These are phyloP conservation scores for Citrus unshiu DNA, from an alignment of 345 rosid species.

Conservation along the genomic window DNA sequence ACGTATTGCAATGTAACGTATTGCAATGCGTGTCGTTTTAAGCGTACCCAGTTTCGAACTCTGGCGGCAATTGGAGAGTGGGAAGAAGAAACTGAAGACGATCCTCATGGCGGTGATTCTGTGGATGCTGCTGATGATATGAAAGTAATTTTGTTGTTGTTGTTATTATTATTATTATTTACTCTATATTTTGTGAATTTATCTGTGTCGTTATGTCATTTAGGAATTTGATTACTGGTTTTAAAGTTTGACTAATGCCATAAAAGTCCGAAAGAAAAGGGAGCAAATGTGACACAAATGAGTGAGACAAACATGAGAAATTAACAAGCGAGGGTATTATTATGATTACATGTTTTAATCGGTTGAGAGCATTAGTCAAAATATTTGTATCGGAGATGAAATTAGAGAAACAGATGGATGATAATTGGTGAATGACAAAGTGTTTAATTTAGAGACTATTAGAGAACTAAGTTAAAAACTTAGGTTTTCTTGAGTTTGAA, in stretches of 20 bases:
- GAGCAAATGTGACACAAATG: background rate
- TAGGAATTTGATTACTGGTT: background rate
- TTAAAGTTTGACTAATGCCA: background rate
- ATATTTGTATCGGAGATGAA: background rate
- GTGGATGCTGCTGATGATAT: constrained; percentile 15
- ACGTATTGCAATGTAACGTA: constrained; percentile 7
- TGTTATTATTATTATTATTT: background rate
- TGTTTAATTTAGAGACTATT: background rate
- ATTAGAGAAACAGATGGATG: background rate
- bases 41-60: constrained; percentile 20
- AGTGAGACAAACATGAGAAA: background rate
- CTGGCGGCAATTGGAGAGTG: constrained; percentile 16
- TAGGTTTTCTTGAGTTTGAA: background rate
- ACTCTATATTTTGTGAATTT: background rate
- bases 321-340: background rate
- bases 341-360: background rate
- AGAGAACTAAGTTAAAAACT: background rate
- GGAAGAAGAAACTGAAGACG: constrained; percentile 21
- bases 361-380: background rate
- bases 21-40: constrained; percentile 16
- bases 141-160: constrained; percentile 24
- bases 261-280: background rate
- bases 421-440: background rate
- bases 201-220: background rate
- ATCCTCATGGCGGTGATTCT: constrained; percentile 21